phyloP scores from a whole-genome alignment of 805 yeast genomes.

The Clavispora vitiphila region DNA sequence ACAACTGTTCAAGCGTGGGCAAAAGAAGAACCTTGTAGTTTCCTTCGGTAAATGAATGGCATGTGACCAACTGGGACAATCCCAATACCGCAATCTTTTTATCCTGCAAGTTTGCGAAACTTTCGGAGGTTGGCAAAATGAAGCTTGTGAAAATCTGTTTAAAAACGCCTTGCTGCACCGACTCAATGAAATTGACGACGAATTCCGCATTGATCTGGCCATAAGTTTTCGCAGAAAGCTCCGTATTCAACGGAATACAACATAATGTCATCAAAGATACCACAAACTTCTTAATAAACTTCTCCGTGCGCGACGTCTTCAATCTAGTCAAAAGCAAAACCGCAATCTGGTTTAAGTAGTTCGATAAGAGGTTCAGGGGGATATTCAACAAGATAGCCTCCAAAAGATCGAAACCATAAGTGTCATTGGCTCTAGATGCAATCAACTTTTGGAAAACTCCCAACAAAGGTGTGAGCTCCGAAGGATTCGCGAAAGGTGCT shows the following conservation, averaged over 20 bases:
- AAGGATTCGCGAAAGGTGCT: conserved; percentile 29
- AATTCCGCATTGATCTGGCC: conserved; percentile 38
- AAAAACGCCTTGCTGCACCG: conserved; percentile 61
- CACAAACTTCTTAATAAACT: conserved; percentile 66
- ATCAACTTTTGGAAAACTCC: conserved; percentile 96
- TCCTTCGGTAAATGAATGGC: conserved; percentile 17
- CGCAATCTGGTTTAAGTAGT: conserved; percentile 66
- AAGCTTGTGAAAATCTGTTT: conserved; percentile 45
- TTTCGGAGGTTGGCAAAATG: conserved; percentile 48
- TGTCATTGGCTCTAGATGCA: conserved; percentile 77
- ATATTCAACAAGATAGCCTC: conserved; percentile 60
- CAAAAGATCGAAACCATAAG: conserved; percentile 77
- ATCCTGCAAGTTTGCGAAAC: conserved; percentile 47
- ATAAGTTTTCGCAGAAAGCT: conserved; percentile 29
- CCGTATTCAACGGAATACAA: conserved; percentile 28
- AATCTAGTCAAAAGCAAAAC: conserved; percentile 73
- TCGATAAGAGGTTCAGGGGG: conserved; percentile 45
- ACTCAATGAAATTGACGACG: conserved; percentile 60
- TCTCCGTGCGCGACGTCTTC: conserved; percentile 77
- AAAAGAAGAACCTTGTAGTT: conserved; percentile 19
- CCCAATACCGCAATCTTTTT: conserved; percentile 53
- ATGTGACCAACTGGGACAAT: conserved; percentile 37
- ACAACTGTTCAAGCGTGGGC: conserved; percentile 28
- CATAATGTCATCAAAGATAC: conserved; percentile 55
- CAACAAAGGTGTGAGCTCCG: conserved; percentile 63